Conservation (phyloP, 441 rosid species). For the Pelargonium fulgidum region DNA sequence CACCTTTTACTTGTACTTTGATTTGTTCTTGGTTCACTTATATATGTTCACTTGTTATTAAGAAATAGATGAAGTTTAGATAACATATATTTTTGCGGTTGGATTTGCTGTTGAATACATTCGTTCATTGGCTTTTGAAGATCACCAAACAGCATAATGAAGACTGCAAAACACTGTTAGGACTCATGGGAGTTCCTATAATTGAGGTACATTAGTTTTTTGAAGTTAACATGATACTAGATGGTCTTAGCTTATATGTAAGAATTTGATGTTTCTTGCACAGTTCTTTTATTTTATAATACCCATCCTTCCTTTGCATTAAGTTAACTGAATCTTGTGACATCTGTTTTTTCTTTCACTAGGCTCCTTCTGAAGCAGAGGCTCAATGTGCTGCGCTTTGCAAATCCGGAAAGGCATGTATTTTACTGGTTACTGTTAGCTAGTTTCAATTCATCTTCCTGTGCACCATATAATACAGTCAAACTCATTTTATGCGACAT, state of each 20-base stretch:
- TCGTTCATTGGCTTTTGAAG: constrained; percentile 31
- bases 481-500: not conserved
- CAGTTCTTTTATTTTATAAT: not conserved
- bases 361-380: constrained; percentile 97
- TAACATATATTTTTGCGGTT: too few species aligned
- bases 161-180: constrained; percentile 80
- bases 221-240: not conserved
- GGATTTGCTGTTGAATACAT: constrained; percentile 11
- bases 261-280: not conserved
- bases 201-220: constrained; percentile 49
- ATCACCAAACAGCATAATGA: constrained; percentile 91
- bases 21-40: not conserved
- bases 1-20: too few species aligned
- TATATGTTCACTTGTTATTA: too few species aligned
- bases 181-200: constrained; percentile 95
- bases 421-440: not conserved
- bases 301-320: constrained; percentile 5
- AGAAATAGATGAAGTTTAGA: not conserved
- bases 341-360: constrained; percentile 23
- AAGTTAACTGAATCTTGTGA: constrained; percentile 7
- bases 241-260: not conserved
- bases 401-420: constrained; percentile 69
- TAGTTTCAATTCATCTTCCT: not conserved
- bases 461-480: too few species aligned
- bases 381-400: constrained; percentile 95